Evolutionary conservation across 768 basidiomycete species (phyloP).

Genomic region (Trametes punicea): DNA sequence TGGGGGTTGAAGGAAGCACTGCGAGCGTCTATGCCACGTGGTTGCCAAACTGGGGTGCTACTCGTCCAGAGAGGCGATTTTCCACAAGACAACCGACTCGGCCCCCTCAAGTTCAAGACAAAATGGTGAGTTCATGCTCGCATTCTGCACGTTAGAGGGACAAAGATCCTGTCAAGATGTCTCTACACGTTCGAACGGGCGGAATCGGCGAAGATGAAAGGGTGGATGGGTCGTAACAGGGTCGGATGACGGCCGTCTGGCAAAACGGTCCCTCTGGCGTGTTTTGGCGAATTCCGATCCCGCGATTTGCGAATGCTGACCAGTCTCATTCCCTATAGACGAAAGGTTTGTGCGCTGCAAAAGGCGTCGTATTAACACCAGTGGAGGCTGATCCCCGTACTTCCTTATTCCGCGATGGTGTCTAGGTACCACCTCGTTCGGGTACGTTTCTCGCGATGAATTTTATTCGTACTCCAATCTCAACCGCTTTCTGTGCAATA

Average conservation of each 20-base stretch:
- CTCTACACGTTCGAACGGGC: constrained; percentile 19
- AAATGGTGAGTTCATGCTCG: constrained; percentile 43
- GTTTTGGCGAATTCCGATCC: constrained; percentile 4
- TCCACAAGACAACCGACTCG: constrained; percentile 22
- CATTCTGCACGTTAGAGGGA: constrained; percentile 17
- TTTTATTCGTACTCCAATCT: background rate
- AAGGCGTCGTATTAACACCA: constrained; percentile 2
- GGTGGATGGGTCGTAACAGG: constrained; percentile 33
- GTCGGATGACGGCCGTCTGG: constrained; percentile 34
- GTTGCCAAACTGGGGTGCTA: constrained; percentile 12
- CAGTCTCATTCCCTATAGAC: constrained; percentile 46
- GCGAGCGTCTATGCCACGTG: constrained; percentile 18
- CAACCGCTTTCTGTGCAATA: constrained; percentile 5
- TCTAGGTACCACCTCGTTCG: constrained; percentile 93
- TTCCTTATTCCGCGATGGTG: constrained; percentile 15
- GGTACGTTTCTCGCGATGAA: constrained; percentile 49
- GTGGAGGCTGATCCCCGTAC: constrained; percentile 20
- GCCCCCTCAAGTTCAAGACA: constrained; percentile 33
- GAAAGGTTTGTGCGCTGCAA: constrained; percentile 64
- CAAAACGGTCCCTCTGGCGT: constrained; percentile 13
- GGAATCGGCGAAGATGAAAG: constrained; percentile 22
- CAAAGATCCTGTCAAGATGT: background rate
- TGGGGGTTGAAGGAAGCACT: background rate
- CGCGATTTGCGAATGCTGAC: constrained; percentile 22
- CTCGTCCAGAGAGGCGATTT: constrained; percentile 15